Percentiles rank a stretch among this genome's conserved stretches.
phyloP scores from a whole-genome alignment of 2,329 filamentous ascomycete species.

The Apiospora saccharicola region DNA sequence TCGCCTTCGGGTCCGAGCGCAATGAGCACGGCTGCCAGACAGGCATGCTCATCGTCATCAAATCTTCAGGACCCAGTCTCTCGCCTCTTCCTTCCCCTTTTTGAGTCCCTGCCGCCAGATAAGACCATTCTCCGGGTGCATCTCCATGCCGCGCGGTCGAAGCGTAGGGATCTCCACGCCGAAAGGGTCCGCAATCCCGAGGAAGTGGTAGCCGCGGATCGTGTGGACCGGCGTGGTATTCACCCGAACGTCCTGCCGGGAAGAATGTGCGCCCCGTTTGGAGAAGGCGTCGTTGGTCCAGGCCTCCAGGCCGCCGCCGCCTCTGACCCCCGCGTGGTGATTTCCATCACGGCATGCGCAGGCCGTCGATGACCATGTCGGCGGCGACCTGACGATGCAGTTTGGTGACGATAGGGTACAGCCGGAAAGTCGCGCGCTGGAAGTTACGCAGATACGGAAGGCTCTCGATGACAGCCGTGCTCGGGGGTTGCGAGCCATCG shows the following conservation, averaged over 20 bases:
- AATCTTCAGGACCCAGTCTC: too few species aligned
- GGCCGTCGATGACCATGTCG: constrained; percentile 35
- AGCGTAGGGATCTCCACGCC: constrained; percentile 4
- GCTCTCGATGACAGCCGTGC: constrained; percentile 24
- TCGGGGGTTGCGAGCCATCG: constrained; percentile 36
- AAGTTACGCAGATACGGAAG: constrained; percentile 29
- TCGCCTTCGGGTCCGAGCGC: too few species aligned
- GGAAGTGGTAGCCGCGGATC: constrained; percentile 29
- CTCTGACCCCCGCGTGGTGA: constrained; percentile 35
- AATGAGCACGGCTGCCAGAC: too few species aligned
- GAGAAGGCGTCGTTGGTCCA: constrained; percentile 25
- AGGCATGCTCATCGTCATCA: too few species aligned
- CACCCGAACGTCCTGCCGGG: constrained; percentile 33
- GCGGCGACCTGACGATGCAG: constrained; percentile 28
- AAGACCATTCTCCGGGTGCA: too few species aligned
- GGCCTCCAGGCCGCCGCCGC: constrained; percentile 28
- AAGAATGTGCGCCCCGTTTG: constrained; percentile 38
- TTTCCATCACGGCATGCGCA: constrained; percentile 33
- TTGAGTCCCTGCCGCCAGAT: too few species aligned
- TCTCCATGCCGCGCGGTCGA: too few species aligned
- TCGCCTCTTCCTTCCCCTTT: too few species aligned
- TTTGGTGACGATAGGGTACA: constrained; percentile 24
- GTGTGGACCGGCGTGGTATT: constrained; percentile 38
- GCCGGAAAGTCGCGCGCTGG: constrained; percentile 24
- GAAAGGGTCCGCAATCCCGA: constrained; percentile 24